Conservation (phyloP, 2,329 filamentous ascomycete genomes). For the Diaporthe citrichinensis region DNA sequence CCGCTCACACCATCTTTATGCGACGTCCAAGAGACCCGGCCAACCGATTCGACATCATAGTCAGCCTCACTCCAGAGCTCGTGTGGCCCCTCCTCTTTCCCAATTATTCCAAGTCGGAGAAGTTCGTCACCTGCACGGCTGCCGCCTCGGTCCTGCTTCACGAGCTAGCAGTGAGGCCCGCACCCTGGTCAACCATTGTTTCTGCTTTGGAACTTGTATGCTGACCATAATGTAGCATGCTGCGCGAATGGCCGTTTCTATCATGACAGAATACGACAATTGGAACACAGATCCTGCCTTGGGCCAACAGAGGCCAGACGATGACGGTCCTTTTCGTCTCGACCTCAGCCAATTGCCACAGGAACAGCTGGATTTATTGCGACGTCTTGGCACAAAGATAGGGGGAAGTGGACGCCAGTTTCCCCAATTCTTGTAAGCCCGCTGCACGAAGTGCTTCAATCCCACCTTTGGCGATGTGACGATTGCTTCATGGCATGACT, state of each 20-base stretch:
- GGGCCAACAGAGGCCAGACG: neutral
- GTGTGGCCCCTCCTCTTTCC: neutral
- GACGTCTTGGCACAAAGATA: neutral
- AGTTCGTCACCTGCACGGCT: neutral
- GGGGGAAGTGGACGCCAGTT: neutral
- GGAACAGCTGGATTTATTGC: neutral
- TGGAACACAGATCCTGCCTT: slow-evolving; percentile 3
- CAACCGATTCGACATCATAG: neutral
- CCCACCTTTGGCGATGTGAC: neutral
- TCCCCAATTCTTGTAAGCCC: neutral
- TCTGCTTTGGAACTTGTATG: neutral
- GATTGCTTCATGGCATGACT: too few species aligned
- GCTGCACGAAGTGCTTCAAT: too few species aligned
- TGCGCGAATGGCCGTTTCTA: neutral
- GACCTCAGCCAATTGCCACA: neutral
- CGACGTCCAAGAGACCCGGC: neutral
- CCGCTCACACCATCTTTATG: neutral
- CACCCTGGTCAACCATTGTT: neutral
- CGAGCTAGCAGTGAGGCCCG: slow-evolving; percentile 8
- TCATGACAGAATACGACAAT: neutral
- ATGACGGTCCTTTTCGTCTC: neutral
- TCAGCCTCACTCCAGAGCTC: neutral
- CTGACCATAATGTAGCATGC: neutral
- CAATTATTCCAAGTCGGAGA: slow-evolving; percentile 2
- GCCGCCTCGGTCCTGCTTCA: neutral